Conservation (phyloP, 495 filamentous ascomycete species). For the Gamarada debralockiae region DNA sequence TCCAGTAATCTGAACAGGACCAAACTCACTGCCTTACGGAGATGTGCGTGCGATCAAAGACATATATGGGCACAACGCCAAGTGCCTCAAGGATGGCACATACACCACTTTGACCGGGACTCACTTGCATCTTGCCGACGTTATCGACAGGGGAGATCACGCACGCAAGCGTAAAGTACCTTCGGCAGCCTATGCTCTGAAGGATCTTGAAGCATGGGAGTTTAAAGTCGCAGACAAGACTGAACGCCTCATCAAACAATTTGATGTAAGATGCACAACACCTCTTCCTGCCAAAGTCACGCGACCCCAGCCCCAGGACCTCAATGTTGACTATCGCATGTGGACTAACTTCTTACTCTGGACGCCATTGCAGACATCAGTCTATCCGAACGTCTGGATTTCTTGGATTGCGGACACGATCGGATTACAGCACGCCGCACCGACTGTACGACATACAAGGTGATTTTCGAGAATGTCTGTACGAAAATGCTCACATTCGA, state of each 20-base stretch:
- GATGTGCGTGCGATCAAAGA: conserved; percentile 41
- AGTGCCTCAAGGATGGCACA: conserved; percentile 43
- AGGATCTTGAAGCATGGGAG: conserved; percentile 53
- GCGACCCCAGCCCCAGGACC: conserved; percentile 23
- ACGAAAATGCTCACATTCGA: conserved; percentile 40
- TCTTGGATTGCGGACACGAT: conserved; percentile 45
- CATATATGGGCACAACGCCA: conserved; percentile 51
- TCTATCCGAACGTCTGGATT: conserved; percentile 44
- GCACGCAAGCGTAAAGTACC: conserved; percentile 40
- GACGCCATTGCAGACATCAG: conserved; percentile 53
- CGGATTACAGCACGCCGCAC: conserved; percentile 32
- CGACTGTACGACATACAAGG: conserved; percentile 36
- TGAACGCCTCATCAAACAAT: conserved; percentile 35
- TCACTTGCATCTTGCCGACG: conserved; percentile 26
- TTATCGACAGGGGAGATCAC: conserved; percentile 26
- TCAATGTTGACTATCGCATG: conserved; percentile 37
- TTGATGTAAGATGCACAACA: conserved; percentile 29
- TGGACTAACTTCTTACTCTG: conserved; percentile 44
- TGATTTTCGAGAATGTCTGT: conserved; percentile 42
- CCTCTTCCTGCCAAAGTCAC: too few species aligned
- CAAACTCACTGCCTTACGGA: conserved; percentile 48
- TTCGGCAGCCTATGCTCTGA: conserved; percentile 47
- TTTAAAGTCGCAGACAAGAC: conserved; percentile 51
- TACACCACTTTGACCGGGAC: conserved; percentile 38
- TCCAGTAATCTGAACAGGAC: conserved; percentile 48